Evolutionary conservation across 768 basidiomycete species (phyloP), one percentile per base, ranked within the genome.

Genomic region (Xerocomus potaroensis): DNA sequence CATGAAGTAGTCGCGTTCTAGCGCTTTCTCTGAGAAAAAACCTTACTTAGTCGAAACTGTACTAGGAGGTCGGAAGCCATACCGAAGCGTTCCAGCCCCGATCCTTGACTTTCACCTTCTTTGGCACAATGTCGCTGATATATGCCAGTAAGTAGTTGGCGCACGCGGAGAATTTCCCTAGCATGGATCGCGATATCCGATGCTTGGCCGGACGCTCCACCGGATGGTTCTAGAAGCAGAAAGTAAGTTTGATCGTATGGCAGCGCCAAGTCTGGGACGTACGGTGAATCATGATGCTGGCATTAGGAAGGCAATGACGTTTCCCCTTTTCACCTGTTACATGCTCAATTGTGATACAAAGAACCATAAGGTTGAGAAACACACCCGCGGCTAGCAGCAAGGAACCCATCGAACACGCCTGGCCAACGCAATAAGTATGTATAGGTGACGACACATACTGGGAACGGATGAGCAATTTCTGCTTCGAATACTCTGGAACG

Each of bases 251-350:
- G 35, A 24, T 48, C 41, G 24, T 18, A 51, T 22, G 21, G 22
- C 21, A 27, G 29, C 31, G 41, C 46, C 27, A 29, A 9, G 9
- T 12, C 18, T 27, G 42, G 24, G 29, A 64, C 81, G 61, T 64
- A 95, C 94, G 95, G 66, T 98, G 95, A 45, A 98, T 97, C 95
- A 98, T 98, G 60, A 98, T 91, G 62, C 87, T 91, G 16, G 92
- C 86, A 63, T 97, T 89, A 11, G 92, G 91, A 48, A 98, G 77
- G 57, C 87, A 87, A 63, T 92, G 92, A 24, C 95, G 77, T 64
- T 94, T 91, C 29, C 94, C 94, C 55, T 76, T 83, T 70, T 87
- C 91, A 29, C 92, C 79, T 77, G 56, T 18, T 3, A 24, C 31
- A 43, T 46, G 48, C n/a, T 59, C 45, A 56, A 42, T 36, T 24